phyloP scores from a whole-genome alignment of 108 stramenopile species.

The Chaetoceros tenuissimus region DNA sequence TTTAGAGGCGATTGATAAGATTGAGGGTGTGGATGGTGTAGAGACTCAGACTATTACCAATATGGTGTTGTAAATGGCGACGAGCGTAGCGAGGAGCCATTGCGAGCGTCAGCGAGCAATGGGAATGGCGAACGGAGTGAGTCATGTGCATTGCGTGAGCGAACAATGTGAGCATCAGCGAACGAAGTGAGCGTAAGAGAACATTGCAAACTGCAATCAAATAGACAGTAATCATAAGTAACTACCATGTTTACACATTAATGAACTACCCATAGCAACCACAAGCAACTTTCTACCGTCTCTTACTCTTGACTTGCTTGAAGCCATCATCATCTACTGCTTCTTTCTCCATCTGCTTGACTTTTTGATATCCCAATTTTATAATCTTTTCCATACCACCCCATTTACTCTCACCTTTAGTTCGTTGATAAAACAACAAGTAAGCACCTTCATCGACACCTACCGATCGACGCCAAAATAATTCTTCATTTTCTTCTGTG shows the following conservation, averaged over 20 bases:
- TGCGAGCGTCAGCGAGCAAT: too few relatives aligned
- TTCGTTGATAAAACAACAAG: conserved; percentile 68
- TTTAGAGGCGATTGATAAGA: conserved; percentile 80
- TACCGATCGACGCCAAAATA: too few relatives aligned
- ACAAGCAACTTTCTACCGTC: neutral
- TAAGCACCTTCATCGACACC: conserved; percentile 75
- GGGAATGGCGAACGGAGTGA: too few relatives aligned
- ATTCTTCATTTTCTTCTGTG: neutral
- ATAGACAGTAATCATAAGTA: too few relatives aligned
- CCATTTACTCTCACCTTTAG: conserved; percentile 42
- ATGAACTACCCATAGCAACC: too few relatives aligned
- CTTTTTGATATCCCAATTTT: neutral
- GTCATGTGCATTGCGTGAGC: too few relatives aligned
- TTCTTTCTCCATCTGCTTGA: conserved; percentile 13
- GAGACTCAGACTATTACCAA: conserved; percentile 89
- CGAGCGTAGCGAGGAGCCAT: too few relatives aligned
- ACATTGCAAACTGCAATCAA: too few relatives aligned
- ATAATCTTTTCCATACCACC: conserved; percentile 71
- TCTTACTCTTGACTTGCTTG: conserved; percentile 26
- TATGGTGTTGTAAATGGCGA: too few relatives aligned
- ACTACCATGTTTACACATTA: too few relatives aligned
- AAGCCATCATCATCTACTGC: conserved; percentile 48
- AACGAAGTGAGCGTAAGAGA: too few relatives aligned
- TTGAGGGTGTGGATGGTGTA: conserved; percentile 75
- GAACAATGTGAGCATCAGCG: too few relatives aligned